Conservation (phyloP, 2,329 filamentous ascomycete genomes). For the Ceratocystis albifundus region DNA sequence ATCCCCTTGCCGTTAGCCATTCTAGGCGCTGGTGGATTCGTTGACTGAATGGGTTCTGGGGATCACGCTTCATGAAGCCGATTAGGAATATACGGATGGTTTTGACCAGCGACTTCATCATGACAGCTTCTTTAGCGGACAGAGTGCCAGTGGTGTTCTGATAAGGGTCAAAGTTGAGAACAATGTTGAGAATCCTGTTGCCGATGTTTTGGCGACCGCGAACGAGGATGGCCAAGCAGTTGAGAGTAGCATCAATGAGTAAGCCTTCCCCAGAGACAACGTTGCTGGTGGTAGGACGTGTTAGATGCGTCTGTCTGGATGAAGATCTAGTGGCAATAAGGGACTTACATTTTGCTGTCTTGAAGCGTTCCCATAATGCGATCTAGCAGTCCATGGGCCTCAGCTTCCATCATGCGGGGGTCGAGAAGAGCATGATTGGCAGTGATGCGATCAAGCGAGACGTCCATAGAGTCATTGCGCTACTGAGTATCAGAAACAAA, state of each 20-base stretch:
- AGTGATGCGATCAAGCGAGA: conserved; percentile 76
- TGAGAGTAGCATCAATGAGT: conserved; percentile 81
- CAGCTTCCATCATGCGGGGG: conserved; percentile 73
- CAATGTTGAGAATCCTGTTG: conserved; percentile 71
- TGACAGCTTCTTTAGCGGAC: conserved; percentile 67
- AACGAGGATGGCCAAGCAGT: conserved; percentile 72
- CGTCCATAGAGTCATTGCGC: conserved; percentile 49
- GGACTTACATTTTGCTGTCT: conserved; percentile 43
- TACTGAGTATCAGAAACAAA: conserved; percentile 26
- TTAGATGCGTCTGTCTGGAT: conserved; percentile 7
- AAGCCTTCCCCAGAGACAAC: conserved; percentile 58
- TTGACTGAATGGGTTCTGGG: conserved; percentile 59
- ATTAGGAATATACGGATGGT: conserved; percentile 75
- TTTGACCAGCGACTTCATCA: conserved; percentile 88
- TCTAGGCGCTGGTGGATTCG: conserved; percentile 84
- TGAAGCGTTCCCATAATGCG: conserved; percentile 75
- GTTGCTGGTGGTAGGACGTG: conserved; percentile 23
- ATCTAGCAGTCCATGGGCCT: conserved; percentile 82
- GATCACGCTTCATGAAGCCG: conserved; percentile 74
- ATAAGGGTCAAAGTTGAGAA: conserved; percentile 86
- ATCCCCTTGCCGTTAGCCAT: conserved; percentile 62
- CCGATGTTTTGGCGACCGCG: conserved; percentile 69
- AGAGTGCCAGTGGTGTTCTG: conserved; percentile 61
- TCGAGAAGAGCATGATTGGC: conserved; percentile 71
- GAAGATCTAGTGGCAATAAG: too few species aligned